These are phyloP conservation scores for Fusarium sp. DNA, from an alignment of 2,329 filamentous ascomycete genomes.

Conservation along the genomic window DNA sequence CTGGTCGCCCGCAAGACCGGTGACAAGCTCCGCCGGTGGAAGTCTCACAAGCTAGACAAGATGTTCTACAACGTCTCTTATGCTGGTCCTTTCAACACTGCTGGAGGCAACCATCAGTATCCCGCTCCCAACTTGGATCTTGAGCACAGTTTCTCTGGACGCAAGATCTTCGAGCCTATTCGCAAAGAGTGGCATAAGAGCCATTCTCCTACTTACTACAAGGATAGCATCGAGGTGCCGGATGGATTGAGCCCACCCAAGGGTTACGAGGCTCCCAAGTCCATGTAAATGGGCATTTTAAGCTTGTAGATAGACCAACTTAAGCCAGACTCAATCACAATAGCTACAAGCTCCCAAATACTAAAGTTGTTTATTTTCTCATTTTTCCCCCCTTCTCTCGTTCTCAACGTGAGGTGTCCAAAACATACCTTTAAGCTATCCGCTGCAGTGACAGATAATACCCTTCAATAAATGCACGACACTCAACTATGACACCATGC, in stretches of 20 bases:
- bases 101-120: slow-evolving; percentile 48
- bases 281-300: slow-evolving; percentile 1
- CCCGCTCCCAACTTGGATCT: slow-evolving; percentile 54
- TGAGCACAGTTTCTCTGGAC: slow-evolving; percentile 45
- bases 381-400: not conserved
- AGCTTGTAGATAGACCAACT: not conserved
- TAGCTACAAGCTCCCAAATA: not conserved
- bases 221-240: slow-evolving; percentile 50
- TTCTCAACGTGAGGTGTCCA: not conserved
- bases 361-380: not conserved
- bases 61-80: slow-evolving; percentile 66
- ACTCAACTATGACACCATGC: not conserved
- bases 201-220: slow-evolving; percentile 55
- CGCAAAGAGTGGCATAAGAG: slow-evolving; percentile 52
- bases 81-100: slow-evolving; percentile 58
- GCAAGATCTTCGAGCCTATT: slow-evolving; percentile 52
- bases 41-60: slow-evolving; percentile 48
- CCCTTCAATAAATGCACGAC: not conserved
- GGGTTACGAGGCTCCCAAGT: slow-evolving; percentile 47
- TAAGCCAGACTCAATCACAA: not conserved
- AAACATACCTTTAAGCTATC: not conserved
- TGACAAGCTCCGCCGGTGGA: slow-evolving; percentile 58
- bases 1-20: slow-evolving; percentile 70
- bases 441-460: not conserved
- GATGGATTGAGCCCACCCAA: slow-evolving; percentile 57